phyloP scores from a whole-genome alignment of 306 rosid genomes.

The Quercus glauca region DNA sequence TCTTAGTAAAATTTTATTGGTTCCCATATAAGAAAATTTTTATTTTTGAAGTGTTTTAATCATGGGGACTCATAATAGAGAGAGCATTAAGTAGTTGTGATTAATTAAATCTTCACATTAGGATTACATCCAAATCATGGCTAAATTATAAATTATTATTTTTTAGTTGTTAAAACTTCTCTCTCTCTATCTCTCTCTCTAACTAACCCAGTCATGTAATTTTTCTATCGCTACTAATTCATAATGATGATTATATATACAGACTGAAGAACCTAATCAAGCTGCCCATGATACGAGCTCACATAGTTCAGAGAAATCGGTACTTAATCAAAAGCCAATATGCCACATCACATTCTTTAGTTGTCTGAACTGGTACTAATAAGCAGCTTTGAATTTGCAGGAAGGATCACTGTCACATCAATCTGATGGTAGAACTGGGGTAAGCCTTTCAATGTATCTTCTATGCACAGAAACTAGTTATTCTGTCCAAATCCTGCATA shows the following conservation, averaged over 20 bases:
- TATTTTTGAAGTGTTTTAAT: too few relatives aligned
- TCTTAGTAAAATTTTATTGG: too few relatives aligned
- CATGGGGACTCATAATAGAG: too few relatives aligned
- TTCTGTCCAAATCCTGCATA: background rate
- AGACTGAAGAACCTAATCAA: background rate
- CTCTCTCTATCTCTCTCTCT: background rate
- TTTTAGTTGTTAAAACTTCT: too few relatives aligned
- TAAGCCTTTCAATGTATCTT: background rate
- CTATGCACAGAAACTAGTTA: background rate
- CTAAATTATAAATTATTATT: too few relatives aligned
- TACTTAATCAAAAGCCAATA: background rate
- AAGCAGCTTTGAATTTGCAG: conserved; percentile 25
- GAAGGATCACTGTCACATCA: background rate
- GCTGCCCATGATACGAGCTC: background rate
- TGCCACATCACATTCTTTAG: background rate
- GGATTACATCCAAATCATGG: too few relatives aligned
- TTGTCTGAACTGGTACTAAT: background rate
- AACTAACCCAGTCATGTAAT: background rate
- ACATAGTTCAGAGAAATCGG: conserved; percentile 13
- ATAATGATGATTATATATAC: conserved; percentile 12
- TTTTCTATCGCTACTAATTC: background rate
- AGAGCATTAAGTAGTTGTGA: too few relatives aligned
- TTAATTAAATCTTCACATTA: too few relatives aligned
- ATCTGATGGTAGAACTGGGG: conserved; percentile 35
- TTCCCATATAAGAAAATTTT: too few relatives aligned